Percentiles rank a stretch among this genome's conserved stretches.
Conservation (phyloP, 2,329 filamentous ascomycete genomes). For the Ploettnerulaceae sp. region DNA sequence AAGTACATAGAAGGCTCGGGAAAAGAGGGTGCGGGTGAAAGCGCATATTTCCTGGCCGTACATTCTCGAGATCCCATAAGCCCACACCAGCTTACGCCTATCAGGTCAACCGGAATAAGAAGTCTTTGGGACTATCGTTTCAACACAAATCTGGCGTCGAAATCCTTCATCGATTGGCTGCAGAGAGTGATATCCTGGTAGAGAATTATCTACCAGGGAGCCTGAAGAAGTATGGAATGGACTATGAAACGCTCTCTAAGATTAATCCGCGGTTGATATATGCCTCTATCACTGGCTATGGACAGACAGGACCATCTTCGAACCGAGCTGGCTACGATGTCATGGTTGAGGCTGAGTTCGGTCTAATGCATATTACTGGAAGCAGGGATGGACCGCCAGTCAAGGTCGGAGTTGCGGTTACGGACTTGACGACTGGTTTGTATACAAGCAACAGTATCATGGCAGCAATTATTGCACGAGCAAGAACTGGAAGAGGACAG, state of each 20-base stretch:
- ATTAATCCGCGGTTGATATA: conserved; percentile 89
- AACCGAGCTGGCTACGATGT: conserved; percentile 93
- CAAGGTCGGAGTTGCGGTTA: conserved; percentile 96
- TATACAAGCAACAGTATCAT: conserved; percentile 96
- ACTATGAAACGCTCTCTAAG: conserved; percentile 73
- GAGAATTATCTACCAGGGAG: conserved; percentile 94
- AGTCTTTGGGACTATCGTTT: conserved; percentile 87
- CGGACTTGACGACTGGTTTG: conserved; percentile 88
- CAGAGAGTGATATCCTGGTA: conserved; percentile 85
- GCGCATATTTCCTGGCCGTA: conserved; percentile 90
- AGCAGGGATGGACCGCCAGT: conserved; percentile 82
- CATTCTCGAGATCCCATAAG: conserved; percentile 23
- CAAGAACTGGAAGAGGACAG: conserved; percentile 73
- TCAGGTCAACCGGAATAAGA: conserved; percentile 95
- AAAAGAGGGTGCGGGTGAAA: conserved; percentile 73
- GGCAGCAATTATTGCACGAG: conserved; percentile 78
- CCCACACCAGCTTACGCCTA: conserved; percentile 1
- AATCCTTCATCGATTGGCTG: conserved; percentile 79
- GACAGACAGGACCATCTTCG: conserved; percentile 87
- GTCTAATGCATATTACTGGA: conserved; percentile 97
- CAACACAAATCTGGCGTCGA: conserved; percentile 77
- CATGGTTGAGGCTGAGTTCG: conserved; percentile 98
- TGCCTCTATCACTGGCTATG: conserved; percentile 94
- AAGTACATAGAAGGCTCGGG: conserved; percentile 59
- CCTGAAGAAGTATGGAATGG: conserved; percentile 84